A percentile compares a stretch with the other conserved stretches of the same genome.
Evolutionary conservation across 2,329 filamentous ascomycete species (phyloP).

Genomic region (Talaromyces pinophilus): DNA sequence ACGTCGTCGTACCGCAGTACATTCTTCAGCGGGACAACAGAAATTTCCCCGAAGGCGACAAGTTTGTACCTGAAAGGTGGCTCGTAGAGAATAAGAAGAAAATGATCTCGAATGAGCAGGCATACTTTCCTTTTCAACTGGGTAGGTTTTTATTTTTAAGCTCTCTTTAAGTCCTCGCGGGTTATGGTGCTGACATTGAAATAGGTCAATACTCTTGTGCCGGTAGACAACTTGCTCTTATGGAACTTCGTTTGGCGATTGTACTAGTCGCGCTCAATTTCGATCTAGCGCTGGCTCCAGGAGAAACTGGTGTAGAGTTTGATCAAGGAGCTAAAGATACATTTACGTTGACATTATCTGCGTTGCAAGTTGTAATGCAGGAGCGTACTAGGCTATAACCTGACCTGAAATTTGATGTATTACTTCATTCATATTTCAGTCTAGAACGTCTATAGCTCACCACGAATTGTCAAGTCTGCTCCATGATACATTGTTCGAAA

Average conservation of each 20-base stretch:
- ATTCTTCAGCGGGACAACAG: constrained; percentile 28
- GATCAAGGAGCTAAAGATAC: constrained; percentile 23
- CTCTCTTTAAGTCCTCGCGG: too few species aligned
- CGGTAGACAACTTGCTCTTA: constrained; percentile 30
- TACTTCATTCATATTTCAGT: neutral
- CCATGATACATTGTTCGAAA: neutral
- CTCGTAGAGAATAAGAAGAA: constrained; percentile 24
- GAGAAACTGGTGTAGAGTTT: constrained; percentile 19
- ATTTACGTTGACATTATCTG: constrained; percentile 28
- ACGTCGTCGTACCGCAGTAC: constrained; percentile 26
- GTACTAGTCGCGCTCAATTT: constrained; percentile 22
- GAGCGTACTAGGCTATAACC: constrained; percentile 1
- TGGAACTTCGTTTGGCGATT: constrained; percentile 30
- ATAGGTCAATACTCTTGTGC: constrained; percentile 24
- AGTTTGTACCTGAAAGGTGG: constrained; percentile 33
- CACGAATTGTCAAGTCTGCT: neutral
- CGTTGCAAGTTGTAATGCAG: constrained; percentile 25
- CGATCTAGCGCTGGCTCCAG: constrained; percentile 24
- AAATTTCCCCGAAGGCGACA: constrained; percentile 22
- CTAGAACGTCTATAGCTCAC: neutral
- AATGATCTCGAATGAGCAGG: constrained; percentile 27
- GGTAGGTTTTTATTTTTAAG: too few species aligned
- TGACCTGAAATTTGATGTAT: neutral
- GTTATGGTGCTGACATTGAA: neutral
- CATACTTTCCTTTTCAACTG: constrained; percentile 28